phyloP scores from a whole-genome alignment of 2,329 filamentous ascomycete species.

The Pseudogymnoascus sp. region DNA sequence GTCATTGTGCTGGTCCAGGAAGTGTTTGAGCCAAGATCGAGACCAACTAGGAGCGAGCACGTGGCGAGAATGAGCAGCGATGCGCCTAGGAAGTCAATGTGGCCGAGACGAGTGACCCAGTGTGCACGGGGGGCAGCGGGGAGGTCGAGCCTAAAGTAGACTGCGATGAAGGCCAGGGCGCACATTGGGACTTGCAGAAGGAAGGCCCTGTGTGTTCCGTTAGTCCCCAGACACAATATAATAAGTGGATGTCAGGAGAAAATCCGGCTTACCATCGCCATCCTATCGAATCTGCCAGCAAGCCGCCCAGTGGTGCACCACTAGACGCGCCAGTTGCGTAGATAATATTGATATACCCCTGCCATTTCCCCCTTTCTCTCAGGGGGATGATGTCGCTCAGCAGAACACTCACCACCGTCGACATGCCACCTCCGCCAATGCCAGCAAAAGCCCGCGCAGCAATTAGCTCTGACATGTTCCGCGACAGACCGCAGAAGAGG shows the following conservation, averaged over 20 bases:
- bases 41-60: constrained; percentile 56
- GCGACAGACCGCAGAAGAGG: constrained; percentile 54
- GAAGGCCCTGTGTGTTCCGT: constrained; percentile 51
- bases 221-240: constrained; percentile 2
- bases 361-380: constrained; percentile 64
- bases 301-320: constrained; percentile 63
- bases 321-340: constrained; percentile 60
- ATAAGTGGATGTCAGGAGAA: constrained; percentile 9
- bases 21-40: constrained; percentile 67
- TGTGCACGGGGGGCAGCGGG: constrained; percentile 50
- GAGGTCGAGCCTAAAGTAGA: constrained; percentile 55
- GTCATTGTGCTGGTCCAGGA: constrained; percentile 57
- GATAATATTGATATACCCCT: constrained; percentile 65
- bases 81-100: constrained; percentile 69
- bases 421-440: constrained; percentile 66
- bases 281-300: constrained; percentile 64
- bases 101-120: constrained; percentile 58
- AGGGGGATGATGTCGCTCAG: constrained; percentile 65
- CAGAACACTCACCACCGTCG: constrained; percentile 60
- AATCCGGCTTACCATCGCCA: constrained; percentile 57
- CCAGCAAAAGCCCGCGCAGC: constrained; percentile 49
- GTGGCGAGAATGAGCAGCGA: constrained; percentile 58
- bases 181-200: constrained; percentile 63
- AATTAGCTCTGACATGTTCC: constrained; percentile 58
- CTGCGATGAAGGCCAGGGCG: constrained; percentile 55